A percentile compares a stretch with the other conserved stretches of the same genome.
Evolutionary conservation across 2,329 filamentous ascomycete species (phyloP).

Genomic region (Cladorrhinum sp.): DNA sequence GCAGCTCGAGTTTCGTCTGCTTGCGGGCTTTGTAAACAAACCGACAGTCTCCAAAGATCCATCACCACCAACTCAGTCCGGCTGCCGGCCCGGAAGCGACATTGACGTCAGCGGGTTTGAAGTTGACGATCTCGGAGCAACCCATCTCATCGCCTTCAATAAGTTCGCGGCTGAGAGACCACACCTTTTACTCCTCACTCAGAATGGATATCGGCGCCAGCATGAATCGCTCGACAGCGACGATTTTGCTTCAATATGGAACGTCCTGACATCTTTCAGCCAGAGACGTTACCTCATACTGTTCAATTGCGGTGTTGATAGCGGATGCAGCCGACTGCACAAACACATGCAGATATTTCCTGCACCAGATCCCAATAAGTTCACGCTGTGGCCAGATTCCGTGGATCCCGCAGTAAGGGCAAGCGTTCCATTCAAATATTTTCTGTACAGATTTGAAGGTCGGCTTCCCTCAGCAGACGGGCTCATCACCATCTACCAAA

Average conservation of each 20-base stretch:
- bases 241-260: slow-evolving; percentile 37
- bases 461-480: slow-evolving; percentile 22
- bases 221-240: slow-evolving; percentile 33
- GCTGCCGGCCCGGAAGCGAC: slow-evolving; percentile 37
- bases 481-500: slow-evolving; percentile 28
- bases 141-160: slow-evolving; percentile 47
- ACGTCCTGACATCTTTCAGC: slow-evolving; percentile 27
- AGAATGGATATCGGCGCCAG: slow-evolving; percentile 46
- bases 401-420: slow-evolving; percentile 2
- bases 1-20: slow-evolving; percentile 22
- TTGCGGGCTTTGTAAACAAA: slow-evolving; percentile 17
- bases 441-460: slow-evolving; percentile 32
- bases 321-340: slow-evolving; percentile 46
- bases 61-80: background rate
- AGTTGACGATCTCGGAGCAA: slow-evolving; percentile 37
- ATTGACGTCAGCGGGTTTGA: slow-evolving; percentile 42
- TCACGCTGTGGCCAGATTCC: slow-evolving; percentile 28
- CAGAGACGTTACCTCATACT: slow-evolving; percentile 38
- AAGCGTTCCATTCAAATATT: slow-evolving; percentile 37
- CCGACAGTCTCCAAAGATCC: slow-evolving; percentile 15
- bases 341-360: slow-evolving; percentile 49
- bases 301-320: slow-evolving; percentile 45
- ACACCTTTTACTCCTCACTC: slow-evolving; percentile 46
- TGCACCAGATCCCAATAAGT: slow-evolving; percentile 26
- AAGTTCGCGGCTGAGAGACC: slow-evolving; percentile 48